These are phyloP conservation scores for Persicaria maculosa DNA, from an alignment of 148 eudicot species.

Conservation along the genomic window DNA sequence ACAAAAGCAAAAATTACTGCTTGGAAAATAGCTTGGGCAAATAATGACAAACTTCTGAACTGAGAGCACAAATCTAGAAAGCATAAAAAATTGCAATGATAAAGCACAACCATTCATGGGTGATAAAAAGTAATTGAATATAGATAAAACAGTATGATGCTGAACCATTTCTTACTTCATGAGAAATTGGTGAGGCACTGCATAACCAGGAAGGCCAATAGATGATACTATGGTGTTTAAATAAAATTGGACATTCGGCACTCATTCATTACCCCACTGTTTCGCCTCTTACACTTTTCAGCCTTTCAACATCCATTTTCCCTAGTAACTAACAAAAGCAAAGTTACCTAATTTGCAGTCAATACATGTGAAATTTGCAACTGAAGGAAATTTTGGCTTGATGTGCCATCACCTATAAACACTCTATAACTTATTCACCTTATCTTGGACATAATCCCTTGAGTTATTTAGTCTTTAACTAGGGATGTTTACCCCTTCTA, in stretches of 20 bases:
- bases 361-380: neutral
- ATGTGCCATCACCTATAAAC: neutral
- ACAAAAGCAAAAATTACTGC: neutral
- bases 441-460: neutral
- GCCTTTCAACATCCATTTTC: neutral
- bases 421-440: neutral
- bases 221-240: neutral
- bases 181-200: neutral
- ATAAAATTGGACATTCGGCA: neutral
- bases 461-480: neutral
- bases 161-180: neutral
- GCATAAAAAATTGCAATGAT: neutral
- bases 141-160: neutral
- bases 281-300: no score
- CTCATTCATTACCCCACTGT: no score
- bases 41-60: neutral
- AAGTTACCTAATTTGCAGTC: neutral
- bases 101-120: neutral
- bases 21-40: neutral
- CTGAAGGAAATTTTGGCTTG: neutral
- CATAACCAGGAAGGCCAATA: no score
- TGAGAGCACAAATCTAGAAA: neutral
- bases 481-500: no score
- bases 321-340: neutral
- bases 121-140: neutral